Conservation (phyloP, 2,329 filamentous ascomycete genomes). For the Phialemonium atrogriseum region DNA sequence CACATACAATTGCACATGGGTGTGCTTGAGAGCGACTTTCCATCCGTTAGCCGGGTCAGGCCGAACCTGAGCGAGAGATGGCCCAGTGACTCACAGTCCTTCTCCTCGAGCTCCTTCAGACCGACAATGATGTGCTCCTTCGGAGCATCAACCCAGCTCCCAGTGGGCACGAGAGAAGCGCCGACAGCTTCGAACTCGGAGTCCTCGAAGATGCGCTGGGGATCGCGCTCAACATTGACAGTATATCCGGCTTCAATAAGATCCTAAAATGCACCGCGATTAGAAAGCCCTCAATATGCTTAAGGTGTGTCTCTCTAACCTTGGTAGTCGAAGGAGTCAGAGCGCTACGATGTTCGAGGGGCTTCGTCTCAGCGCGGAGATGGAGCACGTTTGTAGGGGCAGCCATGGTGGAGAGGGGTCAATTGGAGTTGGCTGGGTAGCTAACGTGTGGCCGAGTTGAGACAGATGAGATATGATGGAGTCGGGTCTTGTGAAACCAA, state of each 20-base stretch:
- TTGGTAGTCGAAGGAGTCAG: slow-evolving; percentile 3
- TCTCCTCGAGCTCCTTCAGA: slow-evolving; percentile 69
- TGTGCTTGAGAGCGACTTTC: slow-evolving; percentile 59
- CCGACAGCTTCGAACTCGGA: slow-evolving; percentile 54
- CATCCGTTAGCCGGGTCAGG: not conserved
- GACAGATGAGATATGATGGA: no score
- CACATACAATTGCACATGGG: slow-evolving; percentile 53
- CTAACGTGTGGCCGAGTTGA: no score
- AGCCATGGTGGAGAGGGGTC: slow-evolving; percentile 15
- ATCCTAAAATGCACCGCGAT: no score
- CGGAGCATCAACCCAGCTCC: slow-evolving; percentile 60
- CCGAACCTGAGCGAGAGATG: slow-evolving; percentile 4
- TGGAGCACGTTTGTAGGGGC: slow-evolving; percentile 32
- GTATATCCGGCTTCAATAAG: slow-evolving; percentile 62
- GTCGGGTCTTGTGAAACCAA: no score
- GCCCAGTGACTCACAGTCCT: slow-evolving; percentile 41
- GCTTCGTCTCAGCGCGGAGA: slow-evolving; percentile 52
- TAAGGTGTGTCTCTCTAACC: no score
- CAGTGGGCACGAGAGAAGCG: slow-evolving; percentile 55
- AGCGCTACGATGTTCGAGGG: slow-evolving; percentile 38
- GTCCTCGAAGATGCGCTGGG: slow-evolving; percentile 58
- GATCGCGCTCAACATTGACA: slow-evolving; percentile 58
- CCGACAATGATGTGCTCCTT: slow-evolving; percentile 64
- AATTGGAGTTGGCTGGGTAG: no score
- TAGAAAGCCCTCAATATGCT: no score